phyloP scores from a whole-genome alignment of 495 filamentous ascomycete species.

The Rhizodiscina lignyota region DNA sequence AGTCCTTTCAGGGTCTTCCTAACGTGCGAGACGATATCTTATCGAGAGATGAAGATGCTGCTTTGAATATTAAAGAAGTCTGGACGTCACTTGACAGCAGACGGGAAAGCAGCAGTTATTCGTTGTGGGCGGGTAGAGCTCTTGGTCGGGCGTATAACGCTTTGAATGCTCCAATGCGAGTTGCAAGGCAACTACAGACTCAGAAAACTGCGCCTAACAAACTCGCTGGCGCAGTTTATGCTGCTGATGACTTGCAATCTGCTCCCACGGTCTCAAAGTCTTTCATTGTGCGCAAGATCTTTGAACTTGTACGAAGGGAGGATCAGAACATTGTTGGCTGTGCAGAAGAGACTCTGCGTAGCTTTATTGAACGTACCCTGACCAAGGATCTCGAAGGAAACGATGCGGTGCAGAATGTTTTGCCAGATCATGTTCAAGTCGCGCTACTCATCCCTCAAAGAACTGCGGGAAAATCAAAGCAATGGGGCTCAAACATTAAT shows the following conservation, averaged over 20 bases:
- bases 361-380: constrained; percentile 46
- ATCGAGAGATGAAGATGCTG: constrained; percentile 40
- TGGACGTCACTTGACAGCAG: constrained; percentile 55
- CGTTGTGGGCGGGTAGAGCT: constrained; percentile 69
- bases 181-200: too few relatives aligned
- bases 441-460: constrained; percentile 5
- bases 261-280: too few relatives aligned
- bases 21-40: constrained; percentile 43
- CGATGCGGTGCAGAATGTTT: constrained; percentile 8
- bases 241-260: too few relatives aligned
- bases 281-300: constrained; percentile 48
- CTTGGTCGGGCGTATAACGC: constrained; percentile 59
- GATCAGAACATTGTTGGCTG: constrained; percentile 48
- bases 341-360: constrained; percentile 60
- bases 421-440: constrained; percentile 6
- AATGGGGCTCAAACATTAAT: too few relatives aligned
- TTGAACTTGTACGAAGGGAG: constrained; percentile 46
- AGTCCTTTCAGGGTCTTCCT: constrained; percentile 43
- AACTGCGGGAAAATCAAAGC: too few relatives aligned
- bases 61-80: constrained; percentile 42
- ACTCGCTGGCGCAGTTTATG: too few relatives aligned
- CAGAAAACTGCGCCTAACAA: too few relatives aligned
- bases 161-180: too few relatives aligned
- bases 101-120: constrained; percentile 46
- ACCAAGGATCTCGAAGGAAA: constrained; percentile 4